Evolutionary conservation across 164 flowering plant species (phyloP).

Genomic region (Vitis rupestris): DNA sequence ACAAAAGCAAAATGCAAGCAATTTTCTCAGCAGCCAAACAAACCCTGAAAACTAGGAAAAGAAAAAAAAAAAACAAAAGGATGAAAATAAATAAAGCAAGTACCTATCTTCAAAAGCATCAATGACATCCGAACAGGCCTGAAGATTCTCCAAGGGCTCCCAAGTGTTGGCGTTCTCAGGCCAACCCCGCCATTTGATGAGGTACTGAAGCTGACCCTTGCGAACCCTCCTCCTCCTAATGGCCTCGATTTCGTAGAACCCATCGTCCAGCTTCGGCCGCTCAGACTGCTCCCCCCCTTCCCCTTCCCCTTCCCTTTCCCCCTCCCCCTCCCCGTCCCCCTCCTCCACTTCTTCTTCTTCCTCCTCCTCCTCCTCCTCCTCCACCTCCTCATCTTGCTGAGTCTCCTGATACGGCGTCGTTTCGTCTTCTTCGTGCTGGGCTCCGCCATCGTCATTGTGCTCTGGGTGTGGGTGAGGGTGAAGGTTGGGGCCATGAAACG

Average conservation of each 20-base stretch:
- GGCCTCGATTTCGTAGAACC: conserved; percentile 85
- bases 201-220: conserved; percentile 80
- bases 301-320: no score
- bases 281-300: conserved; percentile 10
- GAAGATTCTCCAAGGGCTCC: conserved; percentile 91
- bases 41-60: not conserved
- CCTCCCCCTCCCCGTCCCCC: no score
- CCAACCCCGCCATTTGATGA: conserved; percentile 99
- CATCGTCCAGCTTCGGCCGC: conserved; percentile 76
- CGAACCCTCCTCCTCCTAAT: conserved; percentile 70
- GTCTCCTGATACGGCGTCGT: no score
- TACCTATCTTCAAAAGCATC: conserved; percentile 91
- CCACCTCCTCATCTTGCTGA: no score
- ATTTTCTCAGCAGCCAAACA: not conserved
- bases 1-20: no score
- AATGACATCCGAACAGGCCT: conserved; percentile 66
- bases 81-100: not conserved
- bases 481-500: no score
- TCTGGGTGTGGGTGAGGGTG: no score
- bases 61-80: not conserved
- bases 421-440: no score
- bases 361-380: no score
- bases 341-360: no score
- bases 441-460: no score
- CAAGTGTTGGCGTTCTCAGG: conserved; percentile 94